Evolutionary conservation across 768 basidiomycete genomes (phyloP).

Genomic region (Mrakia blollopis): DNA sequence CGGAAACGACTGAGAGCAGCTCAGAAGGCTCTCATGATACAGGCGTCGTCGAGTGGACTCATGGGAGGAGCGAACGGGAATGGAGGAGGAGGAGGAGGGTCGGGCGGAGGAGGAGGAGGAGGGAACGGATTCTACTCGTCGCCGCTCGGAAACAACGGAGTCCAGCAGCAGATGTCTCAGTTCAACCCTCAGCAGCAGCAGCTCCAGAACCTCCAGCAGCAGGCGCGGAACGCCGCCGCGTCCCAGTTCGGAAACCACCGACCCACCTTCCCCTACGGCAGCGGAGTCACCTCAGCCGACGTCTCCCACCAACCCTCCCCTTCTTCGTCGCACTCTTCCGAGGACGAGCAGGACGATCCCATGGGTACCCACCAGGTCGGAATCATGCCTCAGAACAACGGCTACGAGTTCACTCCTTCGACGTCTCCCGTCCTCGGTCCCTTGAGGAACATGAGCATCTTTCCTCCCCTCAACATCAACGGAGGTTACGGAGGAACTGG

Average conservation of each 20-base stretch:
- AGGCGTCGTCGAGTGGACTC: slow-evolving; percentile 6
- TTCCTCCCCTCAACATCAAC: slow-evolving; percentile 32
- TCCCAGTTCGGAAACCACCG: slow-evolving; percentile 26
- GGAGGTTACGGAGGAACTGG: slow-evolving; percentile 22
- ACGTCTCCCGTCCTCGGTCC: slow-evolving; percentile 46
- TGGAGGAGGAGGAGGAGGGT: not conserved
- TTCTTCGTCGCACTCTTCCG: slow-evolving; percentile 40
- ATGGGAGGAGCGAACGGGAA: slow-evolving; percentile 12
- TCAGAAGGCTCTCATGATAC: slow-evolving; percentile 38
- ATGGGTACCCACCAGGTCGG: slow-evolving; percentile 18
- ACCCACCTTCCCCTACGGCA: slow-evolving; percentile 20
- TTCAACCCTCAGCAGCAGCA: slow-evolving; percentile 30
- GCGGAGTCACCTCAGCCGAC: slow-evolving; percentile 35
- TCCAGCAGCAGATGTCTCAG: slow-evolving; percentile 23
- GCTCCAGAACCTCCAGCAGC: slow-evolving; percentile 26
- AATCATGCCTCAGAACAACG: slow-evolving; percentile 17
- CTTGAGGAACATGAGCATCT: slow-evolving; percentile 43
- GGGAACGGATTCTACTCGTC: not conserved
- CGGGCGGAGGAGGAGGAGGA: not conserved
- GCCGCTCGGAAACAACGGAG: slow-evolving; percentile 8
- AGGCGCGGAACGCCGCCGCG: slow-evolving; percentile 7
- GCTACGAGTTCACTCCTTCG: slow-evolving; percentile 40
- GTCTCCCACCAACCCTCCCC: slow-evolving; percentile 41
- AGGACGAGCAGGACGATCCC: slow-evolving; percentile 42
- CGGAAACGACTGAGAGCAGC: slow-evolving; percentile 47